Base-by-base conservation (phyloP, 106 monocot species). In the Dendrobium huoshanense region DNA sequence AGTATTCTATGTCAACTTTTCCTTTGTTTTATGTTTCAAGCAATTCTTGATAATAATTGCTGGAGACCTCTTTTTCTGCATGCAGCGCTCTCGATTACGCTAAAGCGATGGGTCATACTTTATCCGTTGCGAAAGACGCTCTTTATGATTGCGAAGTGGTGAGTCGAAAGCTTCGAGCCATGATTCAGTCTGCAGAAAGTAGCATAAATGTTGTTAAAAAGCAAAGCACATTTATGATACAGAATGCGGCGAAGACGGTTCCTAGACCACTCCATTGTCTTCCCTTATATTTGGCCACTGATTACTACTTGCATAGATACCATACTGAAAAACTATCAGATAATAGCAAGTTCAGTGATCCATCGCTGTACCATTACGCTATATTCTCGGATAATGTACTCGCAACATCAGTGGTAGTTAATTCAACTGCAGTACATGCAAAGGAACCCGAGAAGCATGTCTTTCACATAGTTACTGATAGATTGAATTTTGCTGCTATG, bases 321-420 rank as follows among this genome's bases (percentile, higher is more conserved):
- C 22, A 44, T 27, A 81, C 33, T 75, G 78, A 79, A 87, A 77
- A 73, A 43, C 49, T 55, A 44, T 48, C 45, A 78, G n/a, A 83
- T 40, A 85, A 84, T 25, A 74, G 55, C 5, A 93, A 90, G 70
- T 90, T 90, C 48, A 80, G 61, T 72, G 86, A 93, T 80, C 18
- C 79, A 45, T 86, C 92, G 11, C 86, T 90, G 3, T 93, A 85
- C 41, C 92, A 93, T 80, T 93, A 93, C 81, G 92, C 92, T 76
- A 90, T 92, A 82, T 92, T 92, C 74, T 92, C 92, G 20, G 92
- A 92, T 80, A 92, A 92, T 86, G 90, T 93, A 16, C 88, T 93
- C 59, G 90, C 92, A 79, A 72, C 92, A 67, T 90, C 92, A 22
- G 90, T 93, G 17, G 93, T 90, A 27, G 85, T 90, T 75, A 90